Conservation (phyloP, 1,284 basidiomycete genomes). For the Marasmius oreades region DNA sequence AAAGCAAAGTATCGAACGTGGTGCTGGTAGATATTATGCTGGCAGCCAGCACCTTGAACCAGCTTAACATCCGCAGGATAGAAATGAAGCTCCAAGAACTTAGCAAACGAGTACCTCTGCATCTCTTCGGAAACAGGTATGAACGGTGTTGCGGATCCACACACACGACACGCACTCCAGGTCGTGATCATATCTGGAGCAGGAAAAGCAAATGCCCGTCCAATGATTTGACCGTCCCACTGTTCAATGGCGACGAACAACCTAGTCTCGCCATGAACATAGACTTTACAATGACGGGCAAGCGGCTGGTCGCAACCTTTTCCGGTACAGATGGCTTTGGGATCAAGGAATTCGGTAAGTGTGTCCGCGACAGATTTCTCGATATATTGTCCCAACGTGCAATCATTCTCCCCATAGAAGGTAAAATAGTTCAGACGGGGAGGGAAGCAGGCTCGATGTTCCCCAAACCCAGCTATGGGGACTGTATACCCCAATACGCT, state of each 20-base stretch:
- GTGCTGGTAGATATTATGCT: conserved; percentile 93
- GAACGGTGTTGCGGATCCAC: conserved; percentile 81
- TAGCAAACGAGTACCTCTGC: conserved; percentile 90
- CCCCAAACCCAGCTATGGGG: conserved; percentile 63
- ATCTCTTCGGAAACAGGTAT: conserved; percentile 91
- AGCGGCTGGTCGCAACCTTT: conserved; percentile 83
- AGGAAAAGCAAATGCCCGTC: conserved; percentile 45
- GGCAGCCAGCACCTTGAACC: conserved; percentile 81
- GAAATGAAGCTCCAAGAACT: conserved; percentile 90
- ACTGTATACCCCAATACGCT: conserved; percentile 73
- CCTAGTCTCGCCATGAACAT: conserved; percentile 85
- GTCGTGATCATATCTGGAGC: conserved; percentile 81
- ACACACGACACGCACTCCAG: conserved; percentile 88
- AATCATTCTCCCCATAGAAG: conserved; percentile 93
- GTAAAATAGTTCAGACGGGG: conserved; percentile 72
- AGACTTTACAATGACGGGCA: conserved; percentile 84
- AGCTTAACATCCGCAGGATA: conserved; percentile 83
- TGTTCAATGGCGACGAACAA: conserved; percentile 85
- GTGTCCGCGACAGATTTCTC: conserved; percentile 76
- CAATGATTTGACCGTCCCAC: conserved; percentile 76
- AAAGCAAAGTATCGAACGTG: conserved; percentile 92
- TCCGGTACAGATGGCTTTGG: conserved; percentile 74
- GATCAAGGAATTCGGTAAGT: conserved; percentile 63
- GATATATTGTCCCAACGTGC: conserved; percentile 90
- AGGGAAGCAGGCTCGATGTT: conserved; percentile 67